Evolutionary conservation across 2,329 filamentous ascomycete species (phyloP), one percentile per base, ranked within the genome.

Genomic region (Coniochaeta sp.): DNA sequence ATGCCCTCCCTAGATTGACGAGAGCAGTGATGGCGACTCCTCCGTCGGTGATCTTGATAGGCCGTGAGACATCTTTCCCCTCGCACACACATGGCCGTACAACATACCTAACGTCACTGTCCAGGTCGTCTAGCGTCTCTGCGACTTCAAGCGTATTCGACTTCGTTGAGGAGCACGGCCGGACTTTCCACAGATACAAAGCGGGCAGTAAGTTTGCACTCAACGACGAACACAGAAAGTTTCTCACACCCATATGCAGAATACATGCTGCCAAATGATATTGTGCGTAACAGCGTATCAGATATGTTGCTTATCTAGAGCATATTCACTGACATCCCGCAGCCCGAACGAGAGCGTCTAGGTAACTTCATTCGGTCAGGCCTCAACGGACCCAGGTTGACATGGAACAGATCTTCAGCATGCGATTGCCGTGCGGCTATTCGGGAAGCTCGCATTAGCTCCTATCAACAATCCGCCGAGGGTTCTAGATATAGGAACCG

Each of bases 121-220:
- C 28, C 24, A 59, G 58, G 16, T 59, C 58, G 10, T 59, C 58
- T 6, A 59, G 58, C 36, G 50, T 59, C 17, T 59, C 58, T 16
- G 58, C 58, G 24, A 56, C 58, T 8, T 59, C 58, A 12, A 56
- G 50, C 36, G 58, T 59, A 7, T 59, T 56, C 19, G 36, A 59
- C 28, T 59, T 59, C 24, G 58, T 59, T 17, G 50, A 59, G 28
- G 58, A 59, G 19, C 52, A 55, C 42, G 58, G 58, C 7, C 58
- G 58, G 32, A 59, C 58, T 2, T 59, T 55, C 52, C 58, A 59
- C 19, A 55, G 40, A 10, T 59, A 59, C 19, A 59, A 59, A 36
- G 58, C 54, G 19, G 54, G 54, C 28, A 56, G 54, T 56, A 56
- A 22, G 54, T 56, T 55, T 6, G n/a, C 4, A 30, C 7, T n/a